These are phyloP conservation scores for Aschersonia sp. DNA, from an alignment of 2,329 filamentous ascomycete species.

Conservation along the genomic window DNA sequence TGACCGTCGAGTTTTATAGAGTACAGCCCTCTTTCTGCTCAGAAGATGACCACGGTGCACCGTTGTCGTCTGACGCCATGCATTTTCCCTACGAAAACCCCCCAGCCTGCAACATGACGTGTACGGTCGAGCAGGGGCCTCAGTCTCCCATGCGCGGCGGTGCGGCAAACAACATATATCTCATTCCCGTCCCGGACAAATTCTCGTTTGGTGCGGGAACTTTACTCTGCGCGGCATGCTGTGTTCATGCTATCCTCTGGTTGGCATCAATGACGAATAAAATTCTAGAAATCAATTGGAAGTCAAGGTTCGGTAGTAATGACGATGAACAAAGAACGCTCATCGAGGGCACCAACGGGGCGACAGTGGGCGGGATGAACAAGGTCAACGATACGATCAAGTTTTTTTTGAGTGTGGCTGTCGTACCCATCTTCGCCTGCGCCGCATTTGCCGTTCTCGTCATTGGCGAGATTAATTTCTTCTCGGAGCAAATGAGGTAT, in stretches of 20 bases:
- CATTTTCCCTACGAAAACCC: conserved; percentile 29
- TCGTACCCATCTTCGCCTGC: conserved; percentile 42
- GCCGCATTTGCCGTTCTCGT: conserved; percentile 45
- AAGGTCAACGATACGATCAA: conserved; percentile 39
- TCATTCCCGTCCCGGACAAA: conserved; percentile 40
- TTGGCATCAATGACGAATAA: conserved; percentile 49
- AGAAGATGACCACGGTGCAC: conserved; percentile 19
- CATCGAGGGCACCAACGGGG: conserved; percentile 39
- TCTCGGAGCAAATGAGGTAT: conserved; percentile 36
- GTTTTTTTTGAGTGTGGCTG: conserved; percentile 37
- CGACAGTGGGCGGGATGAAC: conserved; percentile 35
- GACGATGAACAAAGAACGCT: conserved; percentile 18
- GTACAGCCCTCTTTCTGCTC: conserved; percentile 27
- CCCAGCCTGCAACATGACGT: conserved; percentile 30
- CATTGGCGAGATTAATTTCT: conserved; percentile 51
- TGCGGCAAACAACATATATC: conserved; percentile 44
- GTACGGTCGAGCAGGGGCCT: conserved; percentile 29
- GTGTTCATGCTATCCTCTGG: conserved; percentile 48
- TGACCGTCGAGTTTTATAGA: conserved; percentile 52
- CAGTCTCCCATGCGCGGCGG: conserved; percentile 39
- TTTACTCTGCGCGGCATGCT: conserved; percentile 48
- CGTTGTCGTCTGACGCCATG: conserved; percentile 17
- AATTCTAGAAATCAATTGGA: conserved; percentile 49
- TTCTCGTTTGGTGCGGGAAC: conserved; percentile 45
- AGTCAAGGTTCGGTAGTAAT: conserved; percentile 18